A percentile compares a stretch with the other conserved stretches of the same genome.
Evolutionary conservation across 768 basidiomycete genomes (phyloP).

Genomic region (Gloeopeniophorella convolvens): DNA sequence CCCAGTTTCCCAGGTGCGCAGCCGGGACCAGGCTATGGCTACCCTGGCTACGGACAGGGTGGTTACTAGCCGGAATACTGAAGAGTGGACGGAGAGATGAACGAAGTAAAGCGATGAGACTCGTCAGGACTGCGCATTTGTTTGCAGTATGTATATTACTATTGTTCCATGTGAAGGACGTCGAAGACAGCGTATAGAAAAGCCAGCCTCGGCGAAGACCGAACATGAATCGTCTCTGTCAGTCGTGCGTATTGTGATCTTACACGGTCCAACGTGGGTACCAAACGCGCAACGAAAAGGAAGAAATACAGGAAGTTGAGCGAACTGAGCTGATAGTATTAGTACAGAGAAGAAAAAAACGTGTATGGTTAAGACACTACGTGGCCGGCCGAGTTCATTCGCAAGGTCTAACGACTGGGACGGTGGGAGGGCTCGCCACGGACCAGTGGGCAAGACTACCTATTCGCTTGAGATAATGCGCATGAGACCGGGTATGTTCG

Average conservation of each 20-base stretch:
- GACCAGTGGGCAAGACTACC: no score
- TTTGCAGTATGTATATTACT: neutral
- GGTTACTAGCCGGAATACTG: constrained; percentile 9
- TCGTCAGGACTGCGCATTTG: no score
- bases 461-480: constrained; percentile 46
- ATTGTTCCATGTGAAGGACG: neutral
- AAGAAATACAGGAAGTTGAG: neutral
- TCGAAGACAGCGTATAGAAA: neutral
- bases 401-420: no score
- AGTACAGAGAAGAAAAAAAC: no score
- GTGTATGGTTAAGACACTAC: no score
- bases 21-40: constrained; percentile 10
- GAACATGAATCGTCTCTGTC: neutral
- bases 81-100: neutral
- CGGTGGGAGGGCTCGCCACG: no score
- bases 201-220: no score
- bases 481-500: constrained; percentile 68
- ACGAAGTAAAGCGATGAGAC: neutral
- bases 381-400: no score
- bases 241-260: no score
- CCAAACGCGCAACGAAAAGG: no score
- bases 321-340: no score
- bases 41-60: constrained; percentile 7
- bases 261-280: no score
- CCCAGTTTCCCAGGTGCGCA: constrained; percentile 18